These are phyloP conservation scores for Metrosideros polymorpha DNA, from an alignment of 441 rosid species.

Conservation along the genomic window DNA sequence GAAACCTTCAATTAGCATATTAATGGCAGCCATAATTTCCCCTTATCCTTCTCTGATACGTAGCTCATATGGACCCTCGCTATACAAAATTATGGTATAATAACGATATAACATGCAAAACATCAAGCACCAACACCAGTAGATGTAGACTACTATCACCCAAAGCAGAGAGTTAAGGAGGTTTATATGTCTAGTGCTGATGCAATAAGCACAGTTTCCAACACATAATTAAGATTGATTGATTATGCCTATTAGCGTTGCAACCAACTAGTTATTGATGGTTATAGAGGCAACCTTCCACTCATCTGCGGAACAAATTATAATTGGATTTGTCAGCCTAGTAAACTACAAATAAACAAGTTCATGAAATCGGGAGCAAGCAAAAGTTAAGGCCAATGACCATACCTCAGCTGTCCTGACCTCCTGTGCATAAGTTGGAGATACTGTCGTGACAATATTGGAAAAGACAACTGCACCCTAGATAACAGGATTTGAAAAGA, in stretches of 20 bases:
- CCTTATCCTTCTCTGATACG: not conserved
- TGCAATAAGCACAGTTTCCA: not conserved
- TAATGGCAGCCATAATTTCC: not conserved
- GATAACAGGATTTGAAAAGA: slow-evolving; percentile 4
- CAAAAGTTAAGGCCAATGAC: not conserved
- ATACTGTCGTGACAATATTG: slow-evolving; percentile 92
- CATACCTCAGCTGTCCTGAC: slow-evolving; percentile 88
- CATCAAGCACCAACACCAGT: not conserved
- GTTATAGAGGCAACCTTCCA: not conserved
- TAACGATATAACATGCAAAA: not conserved
- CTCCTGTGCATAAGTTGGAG: slow-evolving; percentile 94
- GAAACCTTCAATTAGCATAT: not conserved
- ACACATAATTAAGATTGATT: not conserved
- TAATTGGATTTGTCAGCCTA: not conserved
- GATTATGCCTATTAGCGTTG: not conserved
- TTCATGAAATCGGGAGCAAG: not conserved
- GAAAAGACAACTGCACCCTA: slow-evolving; percentile 98
- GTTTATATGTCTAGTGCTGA: not conserved
- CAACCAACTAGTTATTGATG: not conserved
- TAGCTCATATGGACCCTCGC: not conserved
- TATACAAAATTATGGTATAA: not conserved
- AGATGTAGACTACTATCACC: not conserved
- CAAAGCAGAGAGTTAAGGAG: not conserved
- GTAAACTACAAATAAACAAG: not conserved
- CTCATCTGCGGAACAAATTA: not conserved